Evolutionary conservation across 352 stramenopile genomes (phyloP), one percentile per base, ranked within the genome.

Genomic region (Pythium brachiatum): DNA sequence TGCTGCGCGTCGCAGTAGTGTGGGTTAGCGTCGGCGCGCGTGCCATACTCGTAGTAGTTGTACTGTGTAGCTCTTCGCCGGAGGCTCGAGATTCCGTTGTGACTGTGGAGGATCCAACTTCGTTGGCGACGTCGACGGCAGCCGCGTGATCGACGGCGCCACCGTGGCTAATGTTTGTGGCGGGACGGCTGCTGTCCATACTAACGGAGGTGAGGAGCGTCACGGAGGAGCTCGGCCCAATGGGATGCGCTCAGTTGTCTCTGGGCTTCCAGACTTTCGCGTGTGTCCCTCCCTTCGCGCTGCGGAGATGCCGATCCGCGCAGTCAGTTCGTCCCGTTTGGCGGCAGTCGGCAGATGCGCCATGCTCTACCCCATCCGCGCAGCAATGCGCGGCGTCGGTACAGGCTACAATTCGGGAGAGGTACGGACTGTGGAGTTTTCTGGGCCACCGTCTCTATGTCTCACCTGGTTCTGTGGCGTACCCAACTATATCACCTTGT

Each of bases 251-350:
- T 48, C 41, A 13, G 3, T 26, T 16, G 41, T 20, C n/a, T 48
- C 41, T 48, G 20, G 41, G 20, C 18, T 48, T 18, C 41, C 41
- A 48, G 41, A 48, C n/a, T 48, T 48, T 48, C 41, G 41, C 20
- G 41, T 20, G 41, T 48, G 41, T 26, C 41, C 41, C 41, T 48
- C 41, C 20, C 41, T 48, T 48, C 41, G 16, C 26, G 39, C 25
- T 16, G 31, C 16, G 26, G 46, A 48, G 58, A 36, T 29, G 58
- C n/a, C 51, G 58, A 64, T 39, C 39, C 16, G 25, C 26, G 18
- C 59, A 66, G 59, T 66, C 59, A 66, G 59, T 66, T 66, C 59
- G 59, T 47, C 59, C 59, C 58, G 38, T 66, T 66, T 66, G 51
- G 27, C 15, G n/a, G 25, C 2, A 21, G 26, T 51, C 38, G 32